Evolutionary conservation across 2,329 filamentous ascomycete species (phyloP), one percentile per base, ranked within the genome.

Genomic region (Penicillium sp.): DNA sequence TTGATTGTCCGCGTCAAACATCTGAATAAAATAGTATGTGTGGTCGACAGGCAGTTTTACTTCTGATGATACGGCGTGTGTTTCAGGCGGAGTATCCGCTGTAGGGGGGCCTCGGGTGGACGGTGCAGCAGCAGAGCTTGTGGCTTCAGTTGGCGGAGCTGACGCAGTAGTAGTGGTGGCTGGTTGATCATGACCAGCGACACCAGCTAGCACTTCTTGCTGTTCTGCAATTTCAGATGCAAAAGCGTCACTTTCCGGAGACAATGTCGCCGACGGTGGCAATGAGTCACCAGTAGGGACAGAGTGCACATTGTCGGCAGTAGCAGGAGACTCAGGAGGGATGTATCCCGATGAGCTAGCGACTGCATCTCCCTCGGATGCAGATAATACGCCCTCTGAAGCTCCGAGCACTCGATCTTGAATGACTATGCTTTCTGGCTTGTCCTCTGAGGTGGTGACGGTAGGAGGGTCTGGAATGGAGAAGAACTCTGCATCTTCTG

Each of bases 1-100:
- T 54, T 77, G 75, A 9, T 67, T 68, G 22, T 79, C 74, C 12
- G 75, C 69, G 49, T 81, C 77, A 55, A 77, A 80, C 5, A 77
- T 57, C 50, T 81, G 77, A 37, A 81, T 64, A 53, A 77, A 75
- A 52, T 74, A 75, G 47, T 75, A 76, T 12, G 71, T 62, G 46
- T 74, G 71, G 4, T 64, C 64, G 19, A 68, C 61, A 3, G 66
- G 66, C 12, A 64, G 42, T 1, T 53, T 42, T 3, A 61, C 49
- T 27, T 61, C 59, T 2, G 57, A 46, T 2, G 57, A 46, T 43
- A 60, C 58, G 11, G 45, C 34, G 2, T 54, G 45, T 5, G 50
- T 22, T 13, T 44, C 47, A 30, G 39, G 38, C 14, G 27, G 18
- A 34, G 35, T 27, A 37, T 52, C 41, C 16, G 49, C 28, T 14